Evolutionary conservation across 176 grass and related monocot genomes (phyloP), one percentile per base, ranked within the genome.

Genomic region (Bolboschoenus planiculmis): DNA sequence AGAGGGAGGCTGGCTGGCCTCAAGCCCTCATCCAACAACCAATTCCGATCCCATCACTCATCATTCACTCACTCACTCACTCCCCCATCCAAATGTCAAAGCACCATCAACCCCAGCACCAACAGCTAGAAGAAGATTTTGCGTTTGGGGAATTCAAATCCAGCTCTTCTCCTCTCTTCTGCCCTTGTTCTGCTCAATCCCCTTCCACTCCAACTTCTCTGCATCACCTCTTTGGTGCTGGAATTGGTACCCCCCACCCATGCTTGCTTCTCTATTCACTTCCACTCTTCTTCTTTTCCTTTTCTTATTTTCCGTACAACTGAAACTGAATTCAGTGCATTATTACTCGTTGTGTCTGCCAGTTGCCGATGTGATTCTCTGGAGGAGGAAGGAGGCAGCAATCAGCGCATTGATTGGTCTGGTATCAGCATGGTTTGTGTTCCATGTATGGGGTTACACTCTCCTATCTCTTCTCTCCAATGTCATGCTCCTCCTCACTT

Each of bases 311-410:
- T 40, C 39, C 39, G 7, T 40, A 40, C 39, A 40, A 6, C 39
- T 40, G 39, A 40, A 3, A 4, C 39, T n/a, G n/a, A n/a, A 40
- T 40, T 6, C 3, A 10, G 4, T 53, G 3, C 50, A 53, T 53
- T 1, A 16, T 55, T 61, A 9, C 26, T n/a, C n/a, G n/a, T n/a
- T 61, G 58, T 61, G 58, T 21, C 26, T 11, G 8, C 23, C 51
- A 94, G 91, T 87, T 20, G 83, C 59, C 50, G 94, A 93, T 86
- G 89, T 97, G 87, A 73, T 97, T 56, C 84, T 97, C 30, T 93
- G 94, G 94, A 86, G 87, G 80, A 87, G 87, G 21, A 86, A 84
- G 56, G 81, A 97, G 9, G 78, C 60, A 1, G 84, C 90, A 65
- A 65, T 82, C 6, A 68, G 55, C 51, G 80, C 84, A 27, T 85